Conservation (phyloP, 768 basidiomycete species). For the Pluteus cervinus region DNA sequence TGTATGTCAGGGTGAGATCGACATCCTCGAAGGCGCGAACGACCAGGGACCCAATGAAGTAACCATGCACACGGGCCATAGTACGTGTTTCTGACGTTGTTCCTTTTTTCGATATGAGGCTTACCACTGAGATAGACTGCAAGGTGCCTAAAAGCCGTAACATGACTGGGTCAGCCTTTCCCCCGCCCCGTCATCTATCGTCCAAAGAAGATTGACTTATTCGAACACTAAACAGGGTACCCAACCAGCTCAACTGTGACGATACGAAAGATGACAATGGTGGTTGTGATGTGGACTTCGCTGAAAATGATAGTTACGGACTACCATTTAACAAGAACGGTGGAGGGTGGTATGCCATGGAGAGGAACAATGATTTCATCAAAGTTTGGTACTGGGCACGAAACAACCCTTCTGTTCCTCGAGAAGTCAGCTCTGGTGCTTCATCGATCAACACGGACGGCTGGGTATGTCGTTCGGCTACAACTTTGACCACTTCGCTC, state of each 20-base stretch:
- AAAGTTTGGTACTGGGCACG: constrained; percentile 2
- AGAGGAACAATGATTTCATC: background rate
- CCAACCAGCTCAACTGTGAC: background rate
- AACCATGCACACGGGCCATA: background rate
- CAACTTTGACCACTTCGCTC: background rate
- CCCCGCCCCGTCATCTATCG: background rate
- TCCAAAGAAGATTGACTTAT: background rate
- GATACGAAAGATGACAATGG: background rate
- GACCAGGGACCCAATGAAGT: background rate
- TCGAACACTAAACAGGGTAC: background rate
- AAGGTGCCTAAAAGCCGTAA: background rate
- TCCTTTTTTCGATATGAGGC: background rate
- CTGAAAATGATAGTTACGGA: background rate
- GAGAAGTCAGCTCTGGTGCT: background rate
- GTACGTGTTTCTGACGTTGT: background rate
- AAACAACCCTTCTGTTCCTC: background rate
- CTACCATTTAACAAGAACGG: background rate
- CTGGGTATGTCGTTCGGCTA: too few species aligned
- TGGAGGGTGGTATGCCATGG: constrained; percentile 4
- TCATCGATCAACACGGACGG: background rate
- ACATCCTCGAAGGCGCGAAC: constrained; percentile 3
- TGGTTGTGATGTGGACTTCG: background rate
- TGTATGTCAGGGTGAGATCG: background rate
- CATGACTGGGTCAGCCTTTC: background rate
- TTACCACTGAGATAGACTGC: background rate